phyloP scores from a whole-genome alignment of 164 flowering plant genomes.

The Magnolia sinica region DNA sequence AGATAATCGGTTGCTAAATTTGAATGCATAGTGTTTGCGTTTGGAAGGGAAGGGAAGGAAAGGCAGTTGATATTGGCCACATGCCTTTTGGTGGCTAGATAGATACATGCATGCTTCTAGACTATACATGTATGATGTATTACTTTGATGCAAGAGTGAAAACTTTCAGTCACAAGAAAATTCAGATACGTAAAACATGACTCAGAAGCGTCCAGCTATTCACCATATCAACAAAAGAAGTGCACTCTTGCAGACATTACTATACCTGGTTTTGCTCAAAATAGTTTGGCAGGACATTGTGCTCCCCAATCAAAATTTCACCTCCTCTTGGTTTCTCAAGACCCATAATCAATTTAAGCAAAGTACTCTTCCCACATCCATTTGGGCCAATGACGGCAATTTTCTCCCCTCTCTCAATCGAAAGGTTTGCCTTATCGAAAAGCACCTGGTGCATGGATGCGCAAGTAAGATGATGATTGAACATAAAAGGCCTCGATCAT shows the following conservation, averaged over 20 bases:
- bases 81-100: background rate
- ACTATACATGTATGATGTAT: background rate
- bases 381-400: conserved; percentile 94
- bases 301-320: conserved; percentile 82
- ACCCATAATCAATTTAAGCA: conserved; percentile 90
- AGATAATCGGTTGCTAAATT: background rate
- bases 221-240: background rate
- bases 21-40: background rate
- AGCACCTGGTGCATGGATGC: conserved; percentile 49
- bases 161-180: background rate
- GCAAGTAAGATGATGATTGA: background rate
- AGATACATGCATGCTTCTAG: background rate
- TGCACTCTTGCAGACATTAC: background rate
- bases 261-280: conserved; percentile 99
- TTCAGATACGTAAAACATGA: background rate
- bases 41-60: background rate
- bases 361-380: conserved; percentile 97
- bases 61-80: background rate
- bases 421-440: conserved; percentile 72
- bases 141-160: background rate
- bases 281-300: conserved; percentile 92
- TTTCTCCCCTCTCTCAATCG: conserved; percentile 86
- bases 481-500: background rate
- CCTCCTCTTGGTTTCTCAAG: conserved; percentile 70
- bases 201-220: background rate